Percentiles rank a stretch among this genome's conserved stretches.
Evolutionary conservation across 148 eudicot genomes (phyloP).

Genomic region (Polygonum maritimum): DNA sequence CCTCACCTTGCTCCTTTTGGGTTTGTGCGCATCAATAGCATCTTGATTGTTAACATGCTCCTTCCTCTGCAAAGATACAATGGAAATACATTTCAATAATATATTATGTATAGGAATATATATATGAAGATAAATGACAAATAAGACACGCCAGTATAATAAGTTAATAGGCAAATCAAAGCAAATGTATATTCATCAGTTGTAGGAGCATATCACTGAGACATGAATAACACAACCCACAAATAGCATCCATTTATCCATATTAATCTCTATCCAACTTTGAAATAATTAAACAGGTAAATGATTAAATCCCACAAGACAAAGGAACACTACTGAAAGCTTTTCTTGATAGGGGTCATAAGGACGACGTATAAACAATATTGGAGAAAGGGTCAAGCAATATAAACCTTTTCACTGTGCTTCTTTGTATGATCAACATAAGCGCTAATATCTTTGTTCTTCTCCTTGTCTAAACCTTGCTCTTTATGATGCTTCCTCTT

Average conservation of each 20-base stretch:
- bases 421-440: conserved; percentile 64
- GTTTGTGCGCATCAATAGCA: conserved; percentile 52
- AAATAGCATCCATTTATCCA: neutral
- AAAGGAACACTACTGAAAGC: neutral
- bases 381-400: neutral
- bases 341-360: neutral
- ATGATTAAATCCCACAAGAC: neutral
- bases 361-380: neutral
- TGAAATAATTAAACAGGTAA: neutral
- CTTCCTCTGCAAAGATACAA: conserved; percentile 59
- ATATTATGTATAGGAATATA: neutral
- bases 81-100: neutral
- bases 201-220: neutral
- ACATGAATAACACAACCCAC: neutral
- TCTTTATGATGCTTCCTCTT: conserved; percentile 92
- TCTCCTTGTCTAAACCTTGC: conserved; percentile 59
- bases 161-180: neutral
- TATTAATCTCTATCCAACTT: neutral
- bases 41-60: conserved; percentile 85
- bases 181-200: neutral
- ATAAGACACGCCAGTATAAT: neutral
- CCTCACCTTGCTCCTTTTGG: conserved; percentile 85
- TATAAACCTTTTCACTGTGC: conserved; percentile 77
- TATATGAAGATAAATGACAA: neutral
- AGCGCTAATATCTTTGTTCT: conserved; percentile 55